Evolutionary conservation across 768 basidiomycete genomes (phyloP).

Genomic region (Steccherinum ochraceum): DNA sequence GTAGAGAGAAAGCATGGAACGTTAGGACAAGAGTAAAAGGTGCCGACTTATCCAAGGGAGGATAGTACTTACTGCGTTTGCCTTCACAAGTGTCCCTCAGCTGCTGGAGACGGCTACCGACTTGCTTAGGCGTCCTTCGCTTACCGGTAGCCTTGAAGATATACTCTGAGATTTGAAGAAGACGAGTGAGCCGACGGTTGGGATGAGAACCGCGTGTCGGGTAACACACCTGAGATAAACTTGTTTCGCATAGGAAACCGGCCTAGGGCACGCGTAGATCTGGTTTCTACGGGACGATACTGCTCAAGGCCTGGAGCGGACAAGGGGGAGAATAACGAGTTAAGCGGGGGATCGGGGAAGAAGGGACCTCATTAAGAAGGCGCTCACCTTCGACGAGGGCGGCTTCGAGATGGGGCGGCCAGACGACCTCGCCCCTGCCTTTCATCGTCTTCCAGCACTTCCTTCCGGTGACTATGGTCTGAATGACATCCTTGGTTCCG

Average conservation of each 20-base stretch:
- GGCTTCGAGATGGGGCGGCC: conserved; percentile 78
- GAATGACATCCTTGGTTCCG: conserved; percentile 23
- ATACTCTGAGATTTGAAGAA: conserved; percentile 54
- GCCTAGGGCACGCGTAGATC: conserved; percentile 21
- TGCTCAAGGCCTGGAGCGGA: conserved; percentile 19
- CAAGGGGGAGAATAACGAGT: neutral
- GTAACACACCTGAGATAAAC: conserved; percentile 19
- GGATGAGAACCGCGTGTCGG: neutral
- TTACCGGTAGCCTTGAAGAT: conserved; percentile 67
- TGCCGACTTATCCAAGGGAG: conserved; percentile 7
- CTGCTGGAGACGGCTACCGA: conserved; percentile 76
- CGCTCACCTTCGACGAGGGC: conserved; percentile 65
- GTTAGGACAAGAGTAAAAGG: conserved; percentile 6
- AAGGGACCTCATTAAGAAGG: neutral
- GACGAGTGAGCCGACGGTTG: neutral
- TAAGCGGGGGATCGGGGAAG: neutral
- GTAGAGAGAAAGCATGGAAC: conserved; percentile 15
- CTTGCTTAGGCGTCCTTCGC: conserved; percentile 69
- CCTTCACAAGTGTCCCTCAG: conserved; percentile 71
- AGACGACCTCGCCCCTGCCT: conserved; percentile 70
- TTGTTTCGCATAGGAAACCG: conserved; percentile 27
- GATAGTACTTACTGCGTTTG: conserved; percentile 52
- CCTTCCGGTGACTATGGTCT: conserved; percentile 25
- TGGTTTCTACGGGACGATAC: conserved; percentile 24
- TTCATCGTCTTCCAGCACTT: conserved; percentile 66